phyloP scores from a whole-genome alignment of 2,329 filamentous ascomycete genomes.

The Colletotrichum somersetense region DNA sequence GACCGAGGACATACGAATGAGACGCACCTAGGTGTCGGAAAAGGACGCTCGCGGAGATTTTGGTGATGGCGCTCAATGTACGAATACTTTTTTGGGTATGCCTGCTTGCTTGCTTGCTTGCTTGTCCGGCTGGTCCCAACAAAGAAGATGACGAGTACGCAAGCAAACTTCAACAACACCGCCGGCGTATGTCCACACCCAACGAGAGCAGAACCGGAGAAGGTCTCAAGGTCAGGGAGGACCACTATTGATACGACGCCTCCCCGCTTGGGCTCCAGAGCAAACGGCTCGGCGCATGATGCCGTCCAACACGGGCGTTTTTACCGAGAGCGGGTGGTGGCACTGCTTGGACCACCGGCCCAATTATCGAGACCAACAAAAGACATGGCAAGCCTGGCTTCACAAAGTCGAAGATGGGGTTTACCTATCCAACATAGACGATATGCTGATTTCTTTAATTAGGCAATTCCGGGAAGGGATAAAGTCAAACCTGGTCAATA shows the following conservation, averaged over 20 bases:
- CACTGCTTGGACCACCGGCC: not conserved
- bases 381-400: not conserved
- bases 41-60: not conserved
- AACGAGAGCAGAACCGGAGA: conserved; percentile 3
- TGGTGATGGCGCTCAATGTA: not conserved
- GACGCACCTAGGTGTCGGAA: not conserved
- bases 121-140: conserved; percentile 14
- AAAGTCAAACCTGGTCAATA: not conserved
- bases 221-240: conserved; percentile 3
- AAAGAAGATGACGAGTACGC: conserved; percentile 2
- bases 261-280: conserved; percentile 5
- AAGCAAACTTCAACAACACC: conserved; percentile 10
- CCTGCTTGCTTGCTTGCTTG: not conserved
- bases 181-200: not conserved
- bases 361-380: not conserved
- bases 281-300: conserved; percentile 34
- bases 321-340: conserved; percentile 10
- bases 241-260: conserved; percentile 19
- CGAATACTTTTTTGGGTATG: not conserved
- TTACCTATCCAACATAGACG: not conserved
- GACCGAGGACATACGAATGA: not conserved
- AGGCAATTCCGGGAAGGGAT: not conserved
- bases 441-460: not conserved
- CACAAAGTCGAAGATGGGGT: not conserved
- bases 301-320: conserved; percentile 27